Percentiles rank a stretch among this genome's conserved stretches.
These are phyloP conservation scores for Fusarium secorum DNA, from an alignment of 2,329 filamentous ascomycete species.

Conservation along the genomic window DNA sequence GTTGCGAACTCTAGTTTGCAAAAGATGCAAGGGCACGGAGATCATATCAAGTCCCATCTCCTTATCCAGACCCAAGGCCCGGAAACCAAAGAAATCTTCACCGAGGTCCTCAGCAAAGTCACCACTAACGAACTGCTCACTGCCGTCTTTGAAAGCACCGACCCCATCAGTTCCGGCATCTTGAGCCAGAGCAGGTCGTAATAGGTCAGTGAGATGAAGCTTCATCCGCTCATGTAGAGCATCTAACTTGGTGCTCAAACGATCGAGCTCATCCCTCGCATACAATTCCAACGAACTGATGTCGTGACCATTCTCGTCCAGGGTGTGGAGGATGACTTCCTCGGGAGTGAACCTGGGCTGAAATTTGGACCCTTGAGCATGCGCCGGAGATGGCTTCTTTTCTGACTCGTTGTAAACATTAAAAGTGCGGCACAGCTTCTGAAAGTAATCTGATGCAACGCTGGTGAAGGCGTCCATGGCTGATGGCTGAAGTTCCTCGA, in stretches of 20 bases:
- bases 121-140: conserved; percentile 94
- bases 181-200: conserved; percentile 81
- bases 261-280: conserved; percentile 91
- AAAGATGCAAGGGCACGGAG: conserved; percentile 90
- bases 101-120: conserved; percentile 98
- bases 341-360: conserved; percentile 80
- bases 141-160: conserved; percentile 93
- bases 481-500: conserved; percentile 96
- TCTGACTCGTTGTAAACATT: conserved; percentile 85
- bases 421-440: conserved; percentile 80
- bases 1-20: conserved; percentile 88
- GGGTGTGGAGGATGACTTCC: conserved; percentile 85
- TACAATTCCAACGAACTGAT: conserved; percentile 84
- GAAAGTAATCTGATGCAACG: conserved; percentile 87
- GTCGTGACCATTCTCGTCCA: conserved; percentile 85
- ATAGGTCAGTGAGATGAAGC: conserved; percentile 86
- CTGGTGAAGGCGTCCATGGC: conserved; percentile 91
- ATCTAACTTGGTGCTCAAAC: conserved; percentile 78
- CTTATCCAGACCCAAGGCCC: conserved; percentile 88
- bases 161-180: conserved; percentile 85
- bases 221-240: conserved; percentile 96
- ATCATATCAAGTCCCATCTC: conserved; percentile 89
- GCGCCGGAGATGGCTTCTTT: conserved; percentile 66
- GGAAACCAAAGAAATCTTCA: conserved; percentile 99
- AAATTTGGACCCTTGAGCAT: conserved; percentile 52